These are phyloP conservation scores for Suillus placidus DNA, from an alignment of 768 basidiomycete genomes.

Conservation along the genomic window DNA sequence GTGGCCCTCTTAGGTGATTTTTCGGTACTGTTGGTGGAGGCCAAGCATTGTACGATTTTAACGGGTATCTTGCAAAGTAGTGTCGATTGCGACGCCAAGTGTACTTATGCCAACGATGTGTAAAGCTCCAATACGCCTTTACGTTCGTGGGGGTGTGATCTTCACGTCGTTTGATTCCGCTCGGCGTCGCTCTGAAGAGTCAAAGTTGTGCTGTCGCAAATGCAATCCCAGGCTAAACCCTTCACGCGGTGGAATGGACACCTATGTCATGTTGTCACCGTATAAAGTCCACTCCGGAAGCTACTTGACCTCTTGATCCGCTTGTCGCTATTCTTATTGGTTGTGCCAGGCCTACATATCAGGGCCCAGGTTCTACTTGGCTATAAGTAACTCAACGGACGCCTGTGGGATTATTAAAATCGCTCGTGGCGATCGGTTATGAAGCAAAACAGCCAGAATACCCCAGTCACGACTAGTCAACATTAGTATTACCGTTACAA, in stretches of 20 bases:
- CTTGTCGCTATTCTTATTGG: neutral
- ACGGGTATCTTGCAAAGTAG: neutral
- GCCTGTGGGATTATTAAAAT: neutral
- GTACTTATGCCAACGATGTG: no score
- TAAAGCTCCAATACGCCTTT: neutral
- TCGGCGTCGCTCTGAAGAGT: no score
- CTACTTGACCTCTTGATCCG: neutral
- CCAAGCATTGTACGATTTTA: neutral
- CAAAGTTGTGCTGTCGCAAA: no score
- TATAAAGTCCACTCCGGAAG: neutral
- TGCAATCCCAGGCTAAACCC: neutral
- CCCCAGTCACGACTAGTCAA: neutral
- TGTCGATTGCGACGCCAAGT: no score
- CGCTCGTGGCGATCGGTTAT: neutral
- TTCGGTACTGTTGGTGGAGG: neutral
- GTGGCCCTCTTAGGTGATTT: neutral
- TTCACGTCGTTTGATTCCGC: no score
- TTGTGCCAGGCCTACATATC: neutral
- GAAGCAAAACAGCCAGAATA: neutral
- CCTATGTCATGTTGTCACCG: no score
- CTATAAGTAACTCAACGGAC: no score
- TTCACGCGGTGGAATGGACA: neutral
- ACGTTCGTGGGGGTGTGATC: neutral
- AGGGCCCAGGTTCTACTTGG: neutral
- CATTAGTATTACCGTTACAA: neutral